Base-by-base conservation (phyloP, 2,329 filamentous ascomycete genomes). In the Aureobasidium sp. region DNA sequence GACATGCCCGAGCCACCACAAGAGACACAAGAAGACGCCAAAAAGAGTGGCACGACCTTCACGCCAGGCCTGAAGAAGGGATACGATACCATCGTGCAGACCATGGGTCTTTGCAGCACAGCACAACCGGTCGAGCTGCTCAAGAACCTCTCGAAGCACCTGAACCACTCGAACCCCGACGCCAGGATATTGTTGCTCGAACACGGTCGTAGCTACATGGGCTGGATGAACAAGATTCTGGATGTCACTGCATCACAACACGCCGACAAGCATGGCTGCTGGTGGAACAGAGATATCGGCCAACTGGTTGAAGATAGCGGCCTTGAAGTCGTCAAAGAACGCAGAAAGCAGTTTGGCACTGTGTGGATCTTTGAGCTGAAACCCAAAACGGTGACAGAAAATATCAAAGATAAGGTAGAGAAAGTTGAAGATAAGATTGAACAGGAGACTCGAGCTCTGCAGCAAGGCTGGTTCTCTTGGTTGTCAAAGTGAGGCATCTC, bases 281-380 rank as follows among this genome's bases (percentile, higher is more conserved):
- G 74, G 73, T 77, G 71, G 70, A 77, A 77, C 58, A 74, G 74
- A 57, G 74, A 77, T 51, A 74, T 77, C 58, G 73, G 70, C 6
- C 66, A 64, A 53, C 70, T 77, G 52, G 72, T 76, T 8, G 63
- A 71, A 44, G 66, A 71, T n/a, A 73, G 68, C 51, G 74, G 74
- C 14, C 59, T 77, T 40, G 72, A 76, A 55, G 66, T 77, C 3
- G 71, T 75, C 10, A 60, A 64, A 14, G 68, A 74, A 56, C 67
- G 68, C 58, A 67, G 74, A 56, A 68, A 70, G 58, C 71, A 76
- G 57, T 66, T 75, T 56, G 74, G 74, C 27, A 77, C 74, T 11
- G 75, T 71, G 14, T 76, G 71, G 71, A 68, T 74, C 63, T 66
- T 74, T 51, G 73, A 76, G 61, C 57, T 77, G 62, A 73, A 68